Base-by-base conservation (phyloP, 495 filamentous ascomycete species). In the Penicillium alfredii region DNA sequence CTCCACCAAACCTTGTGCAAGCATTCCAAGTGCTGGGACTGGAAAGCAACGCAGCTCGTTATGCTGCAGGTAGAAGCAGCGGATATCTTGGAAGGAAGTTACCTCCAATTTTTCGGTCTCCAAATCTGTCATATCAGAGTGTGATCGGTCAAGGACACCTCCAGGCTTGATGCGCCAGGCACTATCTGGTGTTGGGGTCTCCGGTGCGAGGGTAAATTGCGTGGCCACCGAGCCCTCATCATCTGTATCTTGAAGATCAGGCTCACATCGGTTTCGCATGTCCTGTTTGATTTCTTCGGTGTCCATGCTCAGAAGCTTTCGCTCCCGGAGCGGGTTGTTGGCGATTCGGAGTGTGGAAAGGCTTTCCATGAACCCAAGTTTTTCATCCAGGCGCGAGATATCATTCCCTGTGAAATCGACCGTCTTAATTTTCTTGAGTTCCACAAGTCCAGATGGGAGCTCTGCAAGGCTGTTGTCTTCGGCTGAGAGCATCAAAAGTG, bases 261-360 rank as follows among this genome's bases (percentile, higher is more conserved):
- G 82, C 36, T 82, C 77, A 27, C 92, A 66, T 13, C 86, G 75
- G 24, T 71, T 71, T 21, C 74, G 76, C 32, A 98, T 66, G 44
- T 82, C 80, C 26, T 71, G 72, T 63, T 94, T 95, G 48, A 98
- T 58, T 34, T 88, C 84, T 12, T 87, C 84, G 0, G 85, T 86
- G 15, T 71, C 69, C 70, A 94, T 84, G 13, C 67, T 80, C 19
- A 88, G 66, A 36, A 92, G 83, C 55, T 84, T 93, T 46, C 84
- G 86, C 46, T 95, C 88, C 28, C 82, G 69, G 8, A 98, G 61
- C 4, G 92, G 92, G 51, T 98, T 98, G 9, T 86, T 86, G 29
- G 79, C 77, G 22, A 98, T 69, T 8, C 76, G 76, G 24, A 96
- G 72, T 38, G 76, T 78, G 6, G 73, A 69, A 6, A 98, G 66